A percentile compares a stretch with the other conserved stretches of the same genome.
phyloP scores from a whole-genome alignment of 208 protist genomes.

The Acanthamoeba rhysodes region DNA sequence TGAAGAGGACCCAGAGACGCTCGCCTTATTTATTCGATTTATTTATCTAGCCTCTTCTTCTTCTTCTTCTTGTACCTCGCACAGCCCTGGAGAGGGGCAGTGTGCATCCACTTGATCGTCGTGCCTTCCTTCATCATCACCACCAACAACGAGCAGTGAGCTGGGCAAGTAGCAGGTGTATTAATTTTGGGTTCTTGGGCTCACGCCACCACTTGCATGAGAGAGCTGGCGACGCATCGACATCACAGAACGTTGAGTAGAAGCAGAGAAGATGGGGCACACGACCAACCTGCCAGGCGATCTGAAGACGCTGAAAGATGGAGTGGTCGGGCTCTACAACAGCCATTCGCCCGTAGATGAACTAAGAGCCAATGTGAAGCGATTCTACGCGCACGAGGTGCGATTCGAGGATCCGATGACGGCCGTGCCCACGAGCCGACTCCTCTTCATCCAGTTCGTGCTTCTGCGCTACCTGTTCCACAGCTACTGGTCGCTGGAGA shows the following conservation, averaged over 20 bases:
- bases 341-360: not conserved
- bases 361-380: not conserved
- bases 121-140: not conserved
- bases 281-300: not conserved
- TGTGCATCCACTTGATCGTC: not conserved
- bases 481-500: constrained; percentile 63
- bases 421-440: not conserved
- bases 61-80: too few relatives aligned
- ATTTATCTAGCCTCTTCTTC: too few relatives aligned
- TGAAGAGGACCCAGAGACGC: too few relatives aligned
- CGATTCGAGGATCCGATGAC: not conserved
- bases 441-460: constrained; percentile 36
- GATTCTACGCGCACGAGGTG: not conserved
- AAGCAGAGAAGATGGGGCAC: not conserved
- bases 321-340: not conserved
- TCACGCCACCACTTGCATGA: too few relatives aligned
- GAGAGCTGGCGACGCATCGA: too few relatives aligned
- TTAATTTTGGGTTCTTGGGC: not conserved
- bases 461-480: constrained; percentile 1
- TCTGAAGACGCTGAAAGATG: not conserved
- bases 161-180: not conserved
- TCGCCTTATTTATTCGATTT: too few relatives aligned
- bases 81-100: too few relatives aligned
- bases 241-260: not conserved
- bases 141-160: not conserved